Evolutionary conservation across 345 rosid species (phyloP).

Genomic region (Tarenaya hassleriana): DNA sequence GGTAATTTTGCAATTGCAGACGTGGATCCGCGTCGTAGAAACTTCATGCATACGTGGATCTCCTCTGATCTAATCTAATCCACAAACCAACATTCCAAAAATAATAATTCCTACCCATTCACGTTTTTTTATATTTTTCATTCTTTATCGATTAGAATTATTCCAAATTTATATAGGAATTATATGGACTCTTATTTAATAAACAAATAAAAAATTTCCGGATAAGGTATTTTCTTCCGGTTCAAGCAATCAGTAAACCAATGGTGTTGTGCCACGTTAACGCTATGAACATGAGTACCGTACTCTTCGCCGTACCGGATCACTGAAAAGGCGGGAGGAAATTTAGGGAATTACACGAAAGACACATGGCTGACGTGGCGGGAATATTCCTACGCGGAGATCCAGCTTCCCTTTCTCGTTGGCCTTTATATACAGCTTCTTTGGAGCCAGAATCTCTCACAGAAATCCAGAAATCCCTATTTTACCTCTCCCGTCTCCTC

Average conservation of each 20-base stretch:
- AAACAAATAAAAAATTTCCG: too few relatives aligned
- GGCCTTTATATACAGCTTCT: not conserved
- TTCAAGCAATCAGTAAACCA: slow-evolving; percentile 14
- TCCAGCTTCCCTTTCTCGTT: slow-evolving; percentile 16
- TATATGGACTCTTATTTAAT: too few relatives aligned
- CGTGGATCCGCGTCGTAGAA: too few relatives aligned
- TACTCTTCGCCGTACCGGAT: slow-evolving; percentile 21
- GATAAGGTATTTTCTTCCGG: too few relatives aligned
- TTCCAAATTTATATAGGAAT: too few relatives aligned
- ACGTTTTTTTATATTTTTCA: too few relatives aligned
- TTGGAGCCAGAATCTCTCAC: slow-evolving; percentile 7
- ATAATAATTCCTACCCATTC: too few relatives aligned
- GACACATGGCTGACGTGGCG: slow-evolving; percentile 25
- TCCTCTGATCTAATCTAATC: too few relatives aligned
- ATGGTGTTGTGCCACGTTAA: slow-evolving; percentile 20
- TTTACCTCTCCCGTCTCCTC: not conserved
- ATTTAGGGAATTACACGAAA: slow-evolving; percentile 7
- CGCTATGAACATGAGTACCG: slow-evolving; percentile 13
- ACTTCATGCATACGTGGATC: too few relatives aligned
- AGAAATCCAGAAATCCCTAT: slow-evolving; percentile 8
- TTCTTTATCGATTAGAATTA: too few relatives aligned
- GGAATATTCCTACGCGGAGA: slow-evolving; percentile 31
- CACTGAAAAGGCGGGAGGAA: slow-evolving; percentile 25
- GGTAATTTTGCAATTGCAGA: too few relatives aligned
- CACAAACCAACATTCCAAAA: too few relatives aligned